Evolutionary conservation across 257 asterid genomes (phyloP).

Genomic region (Cordia subcordata): DNA sequence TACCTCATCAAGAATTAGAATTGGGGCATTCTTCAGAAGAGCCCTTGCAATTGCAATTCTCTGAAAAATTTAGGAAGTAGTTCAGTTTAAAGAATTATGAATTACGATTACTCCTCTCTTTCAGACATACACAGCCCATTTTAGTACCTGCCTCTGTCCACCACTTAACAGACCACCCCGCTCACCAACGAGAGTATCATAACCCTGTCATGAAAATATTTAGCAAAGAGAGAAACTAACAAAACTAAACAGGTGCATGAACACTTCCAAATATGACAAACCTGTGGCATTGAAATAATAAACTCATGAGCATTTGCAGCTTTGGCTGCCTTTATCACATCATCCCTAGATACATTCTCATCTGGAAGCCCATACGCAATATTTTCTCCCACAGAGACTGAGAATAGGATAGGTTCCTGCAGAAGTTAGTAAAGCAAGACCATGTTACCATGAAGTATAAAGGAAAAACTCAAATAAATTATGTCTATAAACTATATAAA

Average conservation of each 20-base stretch:
- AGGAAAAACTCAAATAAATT: neutral
- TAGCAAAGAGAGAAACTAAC: slow-evolving; percentile 10
- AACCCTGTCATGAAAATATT: slow-evolving; percentile 50
- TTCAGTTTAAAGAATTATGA: slow-evolving; percentile 12
- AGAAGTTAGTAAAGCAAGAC: slow-evolving; percentile 21
- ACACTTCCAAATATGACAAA: slow-evolving; percentile 22
- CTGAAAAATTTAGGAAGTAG: slow-evolving; percentile 36
- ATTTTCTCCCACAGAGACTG: slow-evolving; percentile 90
- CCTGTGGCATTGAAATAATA: slow-evolving; percentile 91
- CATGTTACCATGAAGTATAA: neutral
- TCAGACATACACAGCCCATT: neutral
- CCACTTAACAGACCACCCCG: slow-evolving; percentile 98
- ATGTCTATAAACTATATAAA: too few species aligned
- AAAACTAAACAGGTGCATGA: slow-evolving; percentile 9
- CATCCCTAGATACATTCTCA: slow-evolving; percentile 80
- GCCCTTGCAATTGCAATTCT: slow-evolving; percentile 98
- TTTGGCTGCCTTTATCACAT: slow-evolving; percentile 90
- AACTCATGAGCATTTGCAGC: slow-evolving; percentile 99
- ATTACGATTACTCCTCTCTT: neutral
- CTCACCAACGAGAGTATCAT: slow-evolving; percentile 93
- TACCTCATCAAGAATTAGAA: slow-evolving; percentile 96
- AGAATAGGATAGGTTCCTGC: slow-evolving; percentile 94
- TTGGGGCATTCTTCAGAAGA: slow-evolving; percentile 93
- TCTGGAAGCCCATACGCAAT: slow-evolving; percentile 97
- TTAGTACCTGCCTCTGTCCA: slow-evolving; percentile 88